Base-by-base conservation (phyloP, 257 asterid genomes). In the Capsicum rhomboideum region DNA sequence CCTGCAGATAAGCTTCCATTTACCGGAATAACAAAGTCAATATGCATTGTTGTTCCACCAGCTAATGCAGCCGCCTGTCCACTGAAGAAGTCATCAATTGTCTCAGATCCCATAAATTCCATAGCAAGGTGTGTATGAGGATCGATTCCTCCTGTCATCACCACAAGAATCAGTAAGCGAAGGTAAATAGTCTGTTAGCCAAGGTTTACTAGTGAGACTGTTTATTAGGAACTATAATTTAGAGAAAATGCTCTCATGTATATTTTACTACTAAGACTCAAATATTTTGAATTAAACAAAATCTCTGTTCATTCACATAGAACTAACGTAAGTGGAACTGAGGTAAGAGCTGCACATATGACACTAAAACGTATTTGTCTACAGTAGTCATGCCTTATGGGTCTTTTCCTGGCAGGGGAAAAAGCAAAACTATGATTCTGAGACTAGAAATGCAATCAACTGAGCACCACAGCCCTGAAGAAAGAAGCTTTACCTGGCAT, bases 61-160 rank as follows among this genome's bases (percentile, higher is more conserved):
- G 99, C 98, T 88, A 97, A 92, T 29, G 99, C 98, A 54, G 98
- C 99, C 10, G 98, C 97, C 87, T 95, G 98, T 82, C 99, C 99
- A 85, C 96, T 94, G 90, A 91, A 95, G 85, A 91, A 97, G 87
- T 93, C 96, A 29, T 97, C 99, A 69, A 94, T 89, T 14, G 98
- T 90, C 87, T 92, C 93, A 5, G 97, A 90, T 68, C 94, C 95
- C 99, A 94, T 97, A 88, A 97, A 97, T 88, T 96, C 98, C 97
- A 96, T 92, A 40, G 95, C 97, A 91, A 96, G 90, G 92, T 96
- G 99, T 6, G 98, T 94, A 87, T 96, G 99, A 50, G 99, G 99
- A 92, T 96, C 99, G 83, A 94, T 96, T 84, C 99, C 99, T 80
- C 99, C 99, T 96, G 92, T 26, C 74, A 89, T 83, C 50, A 74